Evolutionary conservation across 306 rosid species (phyloP).

Genomic region (Biancaea sappan): DNA sequence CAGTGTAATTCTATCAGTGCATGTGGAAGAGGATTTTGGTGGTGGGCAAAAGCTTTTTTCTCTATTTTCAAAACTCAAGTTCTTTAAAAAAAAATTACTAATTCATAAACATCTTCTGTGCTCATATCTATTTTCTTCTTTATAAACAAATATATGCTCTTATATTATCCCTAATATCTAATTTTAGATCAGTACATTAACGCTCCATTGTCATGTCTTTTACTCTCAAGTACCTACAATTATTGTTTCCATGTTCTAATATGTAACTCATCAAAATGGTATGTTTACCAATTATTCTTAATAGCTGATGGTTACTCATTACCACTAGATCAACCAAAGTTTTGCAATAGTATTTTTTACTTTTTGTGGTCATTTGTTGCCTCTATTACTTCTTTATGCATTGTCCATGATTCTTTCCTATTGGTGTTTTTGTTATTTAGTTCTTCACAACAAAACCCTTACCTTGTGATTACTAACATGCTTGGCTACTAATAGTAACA

Average conservation of each 20-base stretch:
- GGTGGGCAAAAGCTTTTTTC: slow-evolving; percentile 2
- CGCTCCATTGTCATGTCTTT: background rate
- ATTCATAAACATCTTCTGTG: no score
- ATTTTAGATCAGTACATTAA: background rate
- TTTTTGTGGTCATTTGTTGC: slow-evolving; percentile 15
- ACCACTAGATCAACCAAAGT: background rate
- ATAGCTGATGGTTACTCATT: background rate
- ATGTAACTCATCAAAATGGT: background rate
- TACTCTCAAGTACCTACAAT: background rate
- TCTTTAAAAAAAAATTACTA: no score
- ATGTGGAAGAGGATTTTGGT: background rate
- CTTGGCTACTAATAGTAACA: no score
- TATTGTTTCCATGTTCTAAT: background rate
- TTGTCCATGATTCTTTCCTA: slow-evolving; percentile 27
- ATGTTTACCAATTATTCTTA: slow-evolving; percentile 8
- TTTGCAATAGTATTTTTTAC: slow-evolving; percentile 9
- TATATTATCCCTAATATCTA: background rate
- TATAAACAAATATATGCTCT: slow-evolving; percentile 1
- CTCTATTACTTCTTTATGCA: slow-evolving; percentile 21
- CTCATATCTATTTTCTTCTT: no score
- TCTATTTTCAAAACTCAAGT: background rate
- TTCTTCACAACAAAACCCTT: slow-evolving; percentile 86
- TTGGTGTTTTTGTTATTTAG: slow-evolving; percentile 45
- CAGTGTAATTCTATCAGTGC: background rate
- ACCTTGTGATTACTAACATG: slow-evolving; percentile 98